Evolutionary conservation across 1,139 yeast genomes (phyloP).

Genomic region (Pichia norvegensis): DNA sequence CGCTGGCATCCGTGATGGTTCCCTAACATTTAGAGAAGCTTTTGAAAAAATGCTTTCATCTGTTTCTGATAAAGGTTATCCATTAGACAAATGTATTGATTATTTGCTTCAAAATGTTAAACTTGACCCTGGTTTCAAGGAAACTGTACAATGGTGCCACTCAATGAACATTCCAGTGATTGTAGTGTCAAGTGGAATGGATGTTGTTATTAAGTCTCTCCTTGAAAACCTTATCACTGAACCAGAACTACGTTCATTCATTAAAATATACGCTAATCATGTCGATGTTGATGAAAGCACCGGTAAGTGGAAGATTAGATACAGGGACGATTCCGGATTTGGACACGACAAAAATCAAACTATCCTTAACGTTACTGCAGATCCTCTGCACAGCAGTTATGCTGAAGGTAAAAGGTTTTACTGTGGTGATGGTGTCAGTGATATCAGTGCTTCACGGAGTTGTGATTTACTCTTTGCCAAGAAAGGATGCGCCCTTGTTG

Average conservation of each 20-base stretch:
- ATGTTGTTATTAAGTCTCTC: slow-evolving; percentile 76
- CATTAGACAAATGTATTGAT: slow-evolving; percentile 72
- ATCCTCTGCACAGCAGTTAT: background rate
- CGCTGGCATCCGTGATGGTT: slow-evolving; percentile 53
- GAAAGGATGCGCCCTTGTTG: slow-evolving; percentile 82
- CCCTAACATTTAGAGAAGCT: slow-evolving; percentile 68
- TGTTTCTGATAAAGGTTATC: slow-evolving; percentile 38
- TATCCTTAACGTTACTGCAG: slow-evolving; percentile 1
- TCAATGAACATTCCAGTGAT: slow-evolving; percentile 64
- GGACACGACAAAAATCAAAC: slow-evolving; percentile 73
- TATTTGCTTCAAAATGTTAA: slow-evolving; percentile 50
- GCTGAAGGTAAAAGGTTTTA: slow-evolving; percentile 41
- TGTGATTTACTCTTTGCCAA: slow-evolving; percentile 91
- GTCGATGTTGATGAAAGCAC: slow-evolving; percentile 42
- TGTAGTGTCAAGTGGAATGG: slow-evolving; percentile 80
- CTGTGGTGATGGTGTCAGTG: slow-evolving; percentile 97
- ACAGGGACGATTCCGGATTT: slow-evolving; percentile 75
- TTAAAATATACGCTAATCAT: slow-evolving; percentile 77
- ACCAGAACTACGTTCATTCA: slow-evolving; percentile 60
- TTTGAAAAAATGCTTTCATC: slow-evolving; percentile 80
- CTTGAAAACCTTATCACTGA: slow-evolving; percentile 63
- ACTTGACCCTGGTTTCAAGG: slow-evolving; percentile 85
- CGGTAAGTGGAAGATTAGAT: slow-evolving; percentile 70
- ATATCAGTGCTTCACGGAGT: slow-evolving; percentile 89
- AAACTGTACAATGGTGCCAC: slow-evolving; percentile 73